A percentile compares a stretch with the other conserved stretches of the same genome.
These are phyloP conservation scores for Leonotis leonurus DNA, from an alignment of 257 asterid genomes.

Conservation along the genomic window DNA sequence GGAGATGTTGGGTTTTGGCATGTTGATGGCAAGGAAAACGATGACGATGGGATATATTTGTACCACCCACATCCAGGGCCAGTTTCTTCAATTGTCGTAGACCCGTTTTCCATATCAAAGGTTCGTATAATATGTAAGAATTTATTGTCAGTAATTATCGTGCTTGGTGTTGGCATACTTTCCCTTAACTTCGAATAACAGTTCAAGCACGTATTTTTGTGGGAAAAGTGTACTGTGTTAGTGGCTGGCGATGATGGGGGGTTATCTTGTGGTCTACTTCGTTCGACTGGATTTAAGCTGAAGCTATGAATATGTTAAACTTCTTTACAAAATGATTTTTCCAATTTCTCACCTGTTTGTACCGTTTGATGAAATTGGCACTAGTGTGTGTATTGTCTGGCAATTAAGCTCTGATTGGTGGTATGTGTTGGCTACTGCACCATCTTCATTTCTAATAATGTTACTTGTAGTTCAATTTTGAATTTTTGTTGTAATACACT, in stretches of 20 bases:
- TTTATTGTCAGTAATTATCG: neutral
- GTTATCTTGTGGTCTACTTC: neutral
- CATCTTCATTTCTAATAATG: neutral
- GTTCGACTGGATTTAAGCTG: neutral
- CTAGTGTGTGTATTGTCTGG: neutral
- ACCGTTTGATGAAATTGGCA: neutral
- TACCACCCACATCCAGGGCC: constrained; percentile 79
- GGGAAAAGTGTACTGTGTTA: neutral
- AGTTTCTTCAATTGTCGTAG: constrained; percentile 57
- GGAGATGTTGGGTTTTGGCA: constrained; percentile 89
- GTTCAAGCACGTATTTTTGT: neutral
- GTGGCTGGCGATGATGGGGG: neutral
- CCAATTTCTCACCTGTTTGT: neutral
- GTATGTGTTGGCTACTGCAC: neutral
- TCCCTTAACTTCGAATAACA: neutral
- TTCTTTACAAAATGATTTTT: neutral
- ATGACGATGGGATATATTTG: constrained; percentile 55
- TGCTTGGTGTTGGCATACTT: neutral
- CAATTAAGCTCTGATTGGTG: neutral
- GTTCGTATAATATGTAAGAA: constrained; percentile 31
- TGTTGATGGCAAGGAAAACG: constrained; percentile 47
- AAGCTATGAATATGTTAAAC: neutral
- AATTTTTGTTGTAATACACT: neutral
- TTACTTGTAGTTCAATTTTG: neutral
- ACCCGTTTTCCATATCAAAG: constrained; percentile 62